A percentile compares a stretch with the other conserved stretches of the same genome.
phyloP scores from a whole-genome alignment of 2,329 filamentous ascomycete species.

The Verticillium dahliae region DNA sequence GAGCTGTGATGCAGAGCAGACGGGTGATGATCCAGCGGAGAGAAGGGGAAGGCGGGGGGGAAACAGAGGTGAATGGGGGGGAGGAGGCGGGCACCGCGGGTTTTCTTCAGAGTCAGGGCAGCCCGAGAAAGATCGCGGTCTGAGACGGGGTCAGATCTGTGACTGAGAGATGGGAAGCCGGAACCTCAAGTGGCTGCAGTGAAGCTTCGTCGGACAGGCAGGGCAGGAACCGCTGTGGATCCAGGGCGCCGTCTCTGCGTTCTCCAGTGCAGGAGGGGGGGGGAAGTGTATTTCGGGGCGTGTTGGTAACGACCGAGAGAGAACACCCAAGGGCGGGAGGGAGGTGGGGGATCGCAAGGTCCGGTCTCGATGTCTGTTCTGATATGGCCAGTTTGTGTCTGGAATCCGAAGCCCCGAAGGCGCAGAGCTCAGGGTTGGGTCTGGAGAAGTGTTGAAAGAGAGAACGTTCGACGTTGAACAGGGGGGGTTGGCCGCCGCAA shows the following conservation, averaged over 20 bases:
- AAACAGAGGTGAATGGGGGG: neutral
- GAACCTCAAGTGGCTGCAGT: neutral
- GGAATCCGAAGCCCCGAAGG: neutral
- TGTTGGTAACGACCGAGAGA: neutral
- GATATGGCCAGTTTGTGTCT: neutral
- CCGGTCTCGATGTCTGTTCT: neutral
- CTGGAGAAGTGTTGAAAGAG: neutral
- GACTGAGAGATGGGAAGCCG: neutral
- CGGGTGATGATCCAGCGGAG: neutral
- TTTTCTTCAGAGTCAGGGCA: neutral
- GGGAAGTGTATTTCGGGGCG: neutral
- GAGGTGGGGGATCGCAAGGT: neutral
- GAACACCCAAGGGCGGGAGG: neutral
- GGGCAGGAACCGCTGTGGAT: neutral
- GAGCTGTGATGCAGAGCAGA: conserved; percentile 1
- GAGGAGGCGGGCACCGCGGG: neutral
- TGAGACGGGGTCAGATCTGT: neutral
- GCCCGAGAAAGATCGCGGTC: neutral
- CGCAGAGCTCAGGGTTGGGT: neutral
- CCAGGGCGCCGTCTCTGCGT: conserved; percentile 1
- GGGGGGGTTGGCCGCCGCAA: neutral
- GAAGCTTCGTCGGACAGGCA: neutral
- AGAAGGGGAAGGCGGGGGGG: too few species aligned
- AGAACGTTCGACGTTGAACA: neutral
- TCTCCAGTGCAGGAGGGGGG: conserved; percentile 4